Conservation (phyloP, 2,329 filamentous ascomycete species). For the Boeremia exigua region DNA sequence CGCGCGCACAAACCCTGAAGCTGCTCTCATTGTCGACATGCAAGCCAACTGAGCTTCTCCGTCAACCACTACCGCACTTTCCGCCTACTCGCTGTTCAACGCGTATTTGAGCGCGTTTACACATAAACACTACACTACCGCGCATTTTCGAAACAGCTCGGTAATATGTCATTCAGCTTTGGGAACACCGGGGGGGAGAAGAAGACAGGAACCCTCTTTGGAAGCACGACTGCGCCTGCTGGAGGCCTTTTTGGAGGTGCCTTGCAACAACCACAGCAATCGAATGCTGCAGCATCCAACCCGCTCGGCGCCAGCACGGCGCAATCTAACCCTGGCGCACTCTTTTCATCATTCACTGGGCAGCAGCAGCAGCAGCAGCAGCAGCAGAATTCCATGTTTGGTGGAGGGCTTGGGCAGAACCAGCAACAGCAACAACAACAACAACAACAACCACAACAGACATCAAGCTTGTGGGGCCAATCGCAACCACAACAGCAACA, state of each 20-base stretch:
- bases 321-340: slow-evolving; percentile 30
- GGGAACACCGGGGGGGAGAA: slow-evolving; percentile 38
- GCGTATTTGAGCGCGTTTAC: slow-evolving; percentile 21
- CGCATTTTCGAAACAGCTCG: neutral
- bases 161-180: slow-evolving; percentile 42
- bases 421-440: slow-evolving; percentile 26
- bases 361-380: slow-evolving; percentile 22
- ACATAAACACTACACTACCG: slow-evolving; percentile 6
- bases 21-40: slow-evolving; percentile 14
- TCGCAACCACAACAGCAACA: slow-evolving; percentile 51
- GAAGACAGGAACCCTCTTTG: slow-evolving; percentile 47
- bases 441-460: slow-evolving; percentile 33
- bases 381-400: slow-evolving; percentile 29
- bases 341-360: slow-evolving; percentile 27
- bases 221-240: slow-evolving; percentile 43
- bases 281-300: slow-evolving; percentile 42
- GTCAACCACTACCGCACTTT: neutral
- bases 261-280: slow-evolving; percentile 42
- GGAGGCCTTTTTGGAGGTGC: slow-evolving; percentile 50
- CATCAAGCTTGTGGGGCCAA: slow-evolving; percentile 50
- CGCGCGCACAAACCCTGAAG: slow-evolving; percentile 10
- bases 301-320: slow-evolving; percentile 25
- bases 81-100: slow-evolving; percentile 3
- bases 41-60: slow-evolving; percentile 18
- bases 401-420: slow-evolving; percentile 17